phyloP scores from a whole-genome alignment of 208 protist species.

The Acanthamoeba culbertsoni region DNA sequence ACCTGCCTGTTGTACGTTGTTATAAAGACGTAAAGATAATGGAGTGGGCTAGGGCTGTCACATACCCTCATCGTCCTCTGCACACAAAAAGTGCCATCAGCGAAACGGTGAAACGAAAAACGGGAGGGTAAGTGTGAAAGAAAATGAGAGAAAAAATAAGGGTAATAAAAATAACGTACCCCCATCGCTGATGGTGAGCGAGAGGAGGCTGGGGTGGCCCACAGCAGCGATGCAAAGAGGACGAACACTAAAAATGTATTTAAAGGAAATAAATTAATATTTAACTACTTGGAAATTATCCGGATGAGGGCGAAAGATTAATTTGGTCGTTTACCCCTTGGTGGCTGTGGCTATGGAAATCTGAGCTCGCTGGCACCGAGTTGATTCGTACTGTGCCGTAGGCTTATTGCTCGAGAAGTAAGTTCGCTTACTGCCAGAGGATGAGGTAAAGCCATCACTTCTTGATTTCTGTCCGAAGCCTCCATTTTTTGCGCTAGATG shows the following conservation, averaged over 20 bases:
- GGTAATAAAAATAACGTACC: background rate
- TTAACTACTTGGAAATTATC: background rate
- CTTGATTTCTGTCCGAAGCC: background rate
- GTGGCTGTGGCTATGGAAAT: background rate
- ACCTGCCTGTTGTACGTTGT: slow-evolving; percentile 32
- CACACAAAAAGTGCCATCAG: background rate
- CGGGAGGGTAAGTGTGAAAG: background rate
- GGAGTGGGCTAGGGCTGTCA: background rate
- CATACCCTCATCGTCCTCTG: slow-evolving; percentile 42
- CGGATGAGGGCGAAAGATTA: background rate
- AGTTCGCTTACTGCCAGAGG: background rate
- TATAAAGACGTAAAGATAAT: background rate
- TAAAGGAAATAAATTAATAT: background rate
- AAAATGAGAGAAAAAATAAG: background rate
- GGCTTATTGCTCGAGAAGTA: background rate
- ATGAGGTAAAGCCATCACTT: background rate
- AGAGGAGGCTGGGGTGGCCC: background rate
- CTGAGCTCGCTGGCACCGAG: slow-evolving; percentile 14
- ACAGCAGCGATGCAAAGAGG: background rate
- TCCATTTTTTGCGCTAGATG: background rate
- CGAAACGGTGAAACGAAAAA: background rate
- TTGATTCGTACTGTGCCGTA: background rate
- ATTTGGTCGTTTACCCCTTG: background rate
- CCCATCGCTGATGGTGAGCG: background rate
- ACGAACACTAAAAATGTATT: background rate